These are phyloP conservation scores for Pseudohyphozyma bogoriensis DNA, from an alignment of 768 basidiomycete genomes.

Conservation along the genomic window DNA sequence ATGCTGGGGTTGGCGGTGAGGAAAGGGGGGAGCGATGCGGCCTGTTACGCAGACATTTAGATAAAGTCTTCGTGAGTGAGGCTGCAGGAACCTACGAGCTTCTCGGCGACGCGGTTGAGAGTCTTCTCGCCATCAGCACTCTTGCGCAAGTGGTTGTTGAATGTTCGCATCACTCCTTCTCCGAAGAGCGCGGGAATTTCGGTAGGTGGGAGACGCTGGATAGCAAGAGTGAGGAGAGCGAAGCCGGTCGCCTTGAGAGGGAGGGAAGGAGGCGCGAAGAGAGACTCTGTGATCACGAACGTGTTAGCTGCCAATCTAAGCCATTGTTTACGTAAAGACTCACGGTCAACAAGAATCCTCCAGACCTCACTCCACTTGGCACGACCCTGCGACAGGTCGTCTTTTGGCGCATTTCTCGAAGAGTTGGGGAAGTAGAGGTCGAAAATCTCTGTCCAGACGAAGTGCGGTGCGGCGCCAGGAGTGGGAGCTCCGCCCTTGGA, in stretches of 20 bases:
- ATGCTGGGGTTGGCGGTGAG: constrained; percentile 65
- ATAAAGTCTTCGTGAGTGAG: not conserved
- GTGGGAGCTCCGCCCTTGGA: constrained; percentile 35
- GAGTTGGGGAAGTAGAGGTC: constrained; percentile 55
- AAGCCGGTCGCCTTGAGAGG: constrained; percentile 93
- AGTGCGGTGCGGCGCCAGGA: constrained; percentile 71
- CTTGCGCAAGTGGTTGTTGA: constrained; percentile 90
- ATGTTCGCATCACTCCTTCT: constrained; percentile 87
- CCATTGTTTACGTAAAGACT: too few relatives aligned
- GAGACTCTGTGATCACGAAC: constrained; percentile 50
- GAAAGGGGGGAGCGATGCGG: constrained; percentile 60
- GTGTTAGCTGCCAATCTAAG: not conserved
- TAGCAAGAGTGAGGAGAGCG: constrained; percentile 69
- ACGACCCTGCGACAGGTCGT: constrained; percentile 34
- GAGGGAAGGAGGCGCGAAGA: constrained; percentile 75
- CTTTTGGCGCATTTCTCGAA: constrained; percentile 29
- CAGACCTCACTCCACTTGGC: constrained; percentile 85
- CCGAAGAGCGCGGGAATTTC: constrained; percentile 82
- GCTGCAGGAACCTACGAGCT: constrained; percentile 52
- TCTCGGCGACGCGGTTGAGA: constrained; percentile 75
- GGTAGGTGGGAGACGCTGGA: constrained; percentile 54
- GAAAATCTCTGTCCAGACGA: constrained; percentile 77
- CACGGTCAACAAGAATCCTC: constrained; percentile 80
- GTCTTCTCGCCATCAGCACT: constrained; percentile 56
- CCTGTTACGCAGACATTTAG: constrained; percentile 43